Base-by-base conservation (phyloP, 2,329 filamentous ascomycete species). In the Claviceps paspali region DNA sequence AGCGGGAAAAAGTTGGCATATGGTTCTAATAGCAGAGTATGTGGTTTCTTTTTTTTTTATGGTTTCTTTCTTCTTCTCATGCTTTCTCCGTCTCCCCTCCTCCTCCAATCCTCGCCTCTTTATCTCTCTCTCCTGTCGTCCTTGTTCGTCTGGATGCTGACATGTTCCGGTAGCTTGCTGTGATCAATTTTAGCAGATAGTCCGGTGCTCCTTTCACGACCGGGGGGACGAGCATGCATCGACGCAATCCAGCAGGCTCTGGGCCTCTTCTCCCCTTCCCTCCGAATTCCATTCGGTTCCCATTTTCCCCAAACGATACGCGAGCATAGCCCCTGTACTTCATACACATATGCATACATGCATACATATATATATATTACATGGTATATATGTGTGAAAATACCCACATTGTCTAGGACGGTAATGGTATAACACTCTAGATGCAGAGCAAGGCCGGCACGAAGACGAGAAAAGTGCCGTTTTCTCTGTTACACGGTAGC, bases 1-100 rank as follows among this genome's bases (percentile, higher is more conserved):
- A 66, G 67, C 35, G 75, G 75, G 5, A 67, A 73, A 43, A 76
- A 71, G 47, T 57, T 79, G 40, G 74, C 74, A 0, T 79, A 77
- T 50, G 75, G 73, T 12, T 67, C 70, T 5, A 77, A 76, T 47
- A 77, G 67, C 47, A 60, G 68, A 50, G 73, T 78, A 63, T 53
- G 73, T n/a, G n/a, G n/a, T n/a, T n/a, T n/a, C n/a, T n/a, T n/a
- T n/a, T n/a, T n/a, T n/a, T n/a, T n/a, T n/a, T n/a, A n/a, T n/a
- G n/a, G n/a, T n/a, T n/a, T n/a, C n/a, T n/a, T n/a, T n/a, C n/a
- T n/a, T n/a, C n/a, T n/a, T n/a, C n/a, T n/a, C n/a, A n/a, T n/a
- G n/a, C n/a, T n/a, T n/a, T n/a, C n/a, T n/a, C n/a, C n/a, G n/a
- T n/a, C n/a, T n/a, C n/a, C n/a, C n/a, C n/a, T n/a, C n/a, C n/a